Base-by-base conservation (phyloP, 1,284 basidiomycete genomes). In the Ustilago loliicola region DNA sequence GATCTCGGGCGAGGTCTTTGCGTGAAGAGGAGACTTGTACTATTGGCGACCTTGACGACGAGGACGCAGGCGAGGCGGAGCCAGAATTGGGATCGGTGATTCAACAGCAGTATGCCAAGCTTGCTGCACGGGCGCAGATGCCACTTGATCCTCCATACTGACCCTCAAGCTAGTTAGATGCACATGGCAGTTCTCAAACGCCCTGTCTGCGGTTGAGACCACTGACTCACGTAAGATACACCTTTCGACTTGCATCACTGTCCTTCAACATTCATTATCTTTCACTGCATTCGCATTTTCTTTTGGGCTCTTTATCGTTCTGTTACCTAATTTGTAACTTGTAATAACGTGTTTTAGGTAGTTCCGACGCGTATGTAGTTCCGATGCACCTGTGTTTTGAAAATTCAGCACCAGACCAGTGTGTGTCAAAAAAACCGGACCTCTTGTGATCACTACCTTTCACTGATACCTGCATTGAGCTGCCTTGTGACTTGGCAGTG, bases 21-120 rank as follows among this genome's bases (percentile, higher is more conserved):
- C 54, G 50, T 5, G 59, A 47, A 1, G 11, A 25, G 1, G 42
- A 45, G 38, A 2, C 34, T 15, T 36, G n/a, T n/a, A n/a, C n/a
- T n/a, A n/a, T n/a, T n/a, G n/a, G n/a, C n/a, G n/a, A n/a, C n/a
- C n/a, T 36, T 9, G 34, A 36, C 34, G 61, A 69, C 15, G 61
- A 58, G 10, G 67, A 66, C 1, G 56, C 58, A n/a, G 63, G 54
- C 34, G 67, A 73, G 8, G 55, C 23, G 7, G 55, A 56, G n/a
- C 36, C 58, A 6, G 61, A 58, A 30, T 58, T 77, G 5, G 74
- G 74, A 15, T 72, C 66, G 29, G 74, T 72, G 51, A 78, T 78
- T 48, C 53, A 71, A 52, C 27, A 40, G 27, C 66, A 78, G 30
- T 78, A 69, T 27, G 71, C 66, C 51, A 73, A 65, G 59, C 57